These are phyloP conservation scores for Umbelopsis sp. DNA, from an alignment of 192 early-diverging fungal genomes.

Conservation along the genomic window DNA sequence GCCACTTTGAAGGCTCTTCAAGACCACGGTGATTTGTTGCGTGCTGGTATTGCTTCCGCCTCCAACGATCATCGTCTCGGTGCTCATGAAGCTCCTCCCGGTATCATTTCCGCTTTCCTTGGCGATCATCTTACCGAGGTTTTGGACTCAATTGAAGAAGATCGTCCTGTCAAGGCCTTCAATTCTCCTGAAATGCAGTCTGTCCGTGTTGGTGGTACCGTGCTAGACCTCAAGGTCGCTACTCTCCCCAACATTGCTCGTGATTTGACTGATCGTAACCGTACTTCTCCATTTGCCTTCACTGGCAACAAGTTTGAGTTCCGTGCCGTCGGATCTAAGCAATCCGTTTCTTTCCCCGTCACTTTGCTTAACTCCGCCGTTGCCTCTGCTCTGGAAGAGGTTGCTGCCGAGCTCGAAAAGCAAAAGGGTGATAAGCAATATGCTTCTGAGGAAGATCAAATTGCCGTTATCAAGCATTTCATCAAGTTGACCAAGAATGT, in stretches of 20 bases:
- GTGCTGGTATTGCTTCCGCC: slow-evolving; percentile 89
- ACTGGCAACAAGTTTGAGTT: slow-evolving; percentile 99
- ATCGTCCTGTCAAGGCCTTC: slow-evolving; percentile 84
- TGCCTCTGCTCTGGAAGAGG: slow-evolving; percentile 75
- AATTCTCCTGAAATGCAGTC: slow-evolving; percentile 88
- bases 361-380: slow-evolving; percentile 93
- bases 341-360: slow-evolving; percentile 95
- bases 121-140: slow-evolving; percentile 97
- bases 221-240: slow-evolving; percentile 95
- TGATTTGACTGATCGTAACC: slow-evolving; percentile 98
- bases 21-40: slow-evolving; percentile 89
- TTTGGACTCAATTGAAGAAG: slow-evolving; percentile 89
- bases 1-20: slow-evolving; percentile 89
- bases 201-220: slow-evolving; percentile 93
- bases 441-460: slow-evolving; percentile 85
- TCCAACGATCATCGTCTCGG: slow-evolving; percentile 99
- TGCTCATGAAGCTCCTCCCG: slow-evolving; percentile 97
- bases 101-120: slow-evolving; percentile 96
- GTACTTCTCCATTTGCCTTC: slow-evolving; percentile 98
- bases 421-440: slow-evolving; percentile 81
- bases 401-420: slow-evolving; percentile 73
- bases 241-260: slow-evolving; percentile 88
- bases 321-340: slow-evolving; percentile 98
- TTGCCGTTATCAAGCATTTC: slow-evolving; percentile 85
- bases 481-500: slow-evolving; percentile 81